Evolutionary conservation across 164 flowering plant species (phyloP).

Genomic region (Tinospora cordifolia): DNA sequence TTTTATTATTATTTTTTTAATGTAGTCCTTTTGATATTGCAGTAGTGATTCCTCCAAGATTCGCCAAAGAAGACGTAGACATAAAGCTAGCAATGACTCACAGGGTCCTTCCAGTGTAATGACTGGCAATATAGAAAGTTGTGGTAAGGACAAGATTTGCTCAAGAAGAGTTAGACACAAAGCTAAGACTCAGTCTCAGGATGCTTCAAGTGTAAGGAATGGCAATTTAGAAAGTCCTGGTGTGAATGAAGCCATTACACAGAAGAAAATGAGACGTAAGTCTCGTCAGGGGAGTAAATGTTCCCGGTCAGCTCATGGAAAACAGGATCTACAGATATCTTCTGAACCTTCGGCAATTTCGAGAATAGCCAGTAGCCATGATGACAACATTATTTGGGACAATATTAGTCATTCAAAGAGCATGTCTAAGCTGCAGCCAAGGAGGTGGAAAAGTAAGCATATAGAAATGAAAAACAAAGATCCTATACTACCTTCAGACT

Average conservation of each 20-base stretch:
- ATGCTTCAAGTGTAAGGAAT: conserved; percentile 4
- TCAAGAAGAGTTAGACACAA: conserved; percentile 10
- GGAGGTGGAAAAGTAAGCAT: background rate
- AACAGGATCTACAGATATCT: conserved; percentile 9
- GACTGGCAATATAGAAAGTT: conserved; percentile 7
- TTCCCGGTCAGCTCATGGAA: background rate
- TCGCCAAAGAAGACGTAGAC: conserved; percentile 13
- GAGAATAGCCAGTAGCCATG: conserved; percentile 1
- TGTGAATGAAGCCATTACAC: conserved; percentile 2
- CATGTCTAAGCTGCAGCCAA: background rate
- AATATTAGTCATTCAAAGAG: background rate
- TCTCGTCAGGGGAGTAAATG: background rate
- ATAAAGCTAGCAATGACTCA: conserved; percentile 5
- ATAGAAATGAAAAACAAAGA: too few species aligned
- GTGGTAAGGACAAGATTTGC: conserved; percentile 12
- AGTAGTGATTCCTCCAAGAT: conserved; percentile 18
- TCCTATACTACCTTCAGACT: too few species aligned
- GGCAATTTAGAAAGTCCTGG: conserved; percentile 9
- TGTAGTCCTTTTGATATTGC: conserved; percentile 12
- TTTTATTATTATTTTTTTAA: background rate
- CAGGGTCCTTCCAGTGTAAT: conserved; percentile 3
- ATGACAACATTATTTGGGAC: background rate
- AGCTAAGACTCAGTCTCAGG: conserved; percentile 6
- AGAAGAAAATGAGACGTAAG: conserved; percentile 8
- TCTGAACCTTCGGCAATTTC: conserved; percentile 5